A percentile compares a stretch with the other conserved stretches of the same genome.
phyloP scores from a whole-genome alignment of 495 filamentous ascomycete species.

The Thermochaetoides thermophila region DNA sequence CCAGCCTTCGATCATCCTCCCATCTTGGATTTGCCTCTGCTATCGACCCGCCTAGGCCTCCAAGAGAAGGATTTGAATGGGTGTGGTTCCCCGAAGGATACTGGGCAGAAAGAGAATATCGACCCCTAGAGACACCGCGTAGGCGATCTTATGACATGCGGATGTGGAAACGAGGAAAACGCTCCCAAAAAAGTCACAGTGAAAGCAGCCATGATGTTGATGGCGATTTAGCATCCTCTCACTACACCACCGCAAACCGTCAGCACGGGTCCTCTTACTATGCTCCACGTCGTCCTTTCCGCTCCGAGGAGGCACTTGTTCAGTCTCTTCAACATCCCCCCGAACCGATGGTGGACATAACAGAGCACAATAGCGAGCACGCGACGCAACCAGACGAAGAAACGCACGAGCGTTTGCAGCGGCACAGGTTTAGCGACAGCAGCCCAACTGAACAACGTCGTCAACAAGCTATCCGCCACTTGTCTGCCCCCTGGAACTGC shows the following conservation, averaged over 20 bases:
- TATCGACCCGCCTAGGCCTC: slow-evolving; percentile 33
- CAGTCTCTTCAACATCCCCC: slow-evolving; percentile 16
- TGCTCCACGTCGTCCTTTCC: slow-evolving; percentile 15
- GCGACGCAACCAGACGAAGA: slow-evolving; percentile 6
- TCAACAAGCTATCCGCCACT: too few relatives aligned
- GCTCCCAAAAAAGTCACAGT: slow-evolving; percentile 21
- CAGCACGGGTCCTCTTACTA: neutral
- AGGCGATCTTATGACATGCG: slow-evolving; percentile 10
- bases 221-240: slow-evolving; percentile 3
- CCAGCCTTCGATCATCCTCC: neutral
- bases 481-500: too few relatives aligned
- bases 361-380: slow-evolving; percentile 7
- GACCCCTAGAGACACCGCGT: slow-evolving; percentile 2
- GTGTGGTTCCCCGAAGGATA: slow-evolving; percentile 42
- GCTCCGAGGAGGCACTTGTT: slow-evolving; percentile 24
- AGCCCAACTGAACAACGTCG: too few relatives aligned
- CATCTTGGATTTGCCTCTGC: slow-evolving; percentile 1
- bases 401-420: neutral
- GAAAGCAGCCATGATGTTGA: slow-evolving; percentile 12
- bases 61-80: slow-evolving; percentile 36
- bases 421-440: neutral
- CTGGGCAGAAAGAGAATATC: slow-evolving; percentile 36
- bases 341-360: neutral
- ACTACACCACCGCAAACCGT: slow-evolving; percentile 9
- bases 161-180: slow-evolving; percentile 23